A percentile compares a stretch with the other conserved stretches of the same genome.
These are phyloP conservation scores for Kickxella alabastrina DNA, from an alignment of 192 early-diverging fungal genomes.

Conservation along the genomic window DNA sequence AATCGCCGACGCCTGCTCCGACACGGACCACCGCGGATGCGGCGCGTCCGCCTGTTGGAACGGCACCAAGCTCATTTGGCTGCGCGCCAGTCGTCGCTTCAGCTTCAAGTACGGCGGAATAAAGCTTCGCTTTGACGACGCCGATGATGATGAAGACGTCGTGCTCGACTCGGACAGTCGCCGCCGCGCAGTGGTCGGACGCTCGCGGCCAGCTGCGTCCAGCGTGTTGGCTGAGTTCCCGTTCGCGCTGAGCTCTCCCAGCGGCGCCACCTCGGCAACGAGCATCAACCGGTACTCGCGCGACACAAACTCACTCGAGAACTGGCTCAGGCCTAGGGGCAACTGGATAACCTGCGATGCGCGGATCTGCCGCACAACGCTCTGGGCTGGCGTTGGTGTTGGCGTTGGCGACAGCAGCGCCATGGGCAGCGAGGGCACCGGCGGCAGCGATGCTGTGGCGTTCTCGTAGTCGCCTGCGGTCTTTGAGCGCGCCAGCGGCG, in stretches of 20 bases:
- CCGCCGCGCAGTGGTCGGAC: slow-evolving; percentile 2
- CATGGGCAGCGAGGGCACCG: neutral
- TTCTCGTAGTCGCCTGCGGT: neutral
- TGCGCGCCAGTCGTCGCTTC: neutral
- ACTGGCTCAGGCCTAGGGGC: slow-evolving; percentile 43
- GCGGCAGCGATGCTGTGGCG: neutral
- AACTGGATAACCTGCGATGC: slow-evolving; percentile 36
- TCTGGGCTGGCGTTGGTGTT: neutral
- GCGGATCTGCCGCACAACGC: slow-evolving; percentile 34
- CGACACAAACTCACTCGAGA: slow-evolving; percentile 42
- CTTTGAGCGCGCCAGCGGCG: neutral
- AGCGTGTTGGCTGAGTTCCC: slow-evolving; percentile 16
- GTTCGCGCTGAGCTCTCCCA: slow-evolving; percentile 9
- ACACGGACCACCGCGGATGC: slow-evolving; percentile 13
- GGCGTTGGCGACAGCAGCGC: neutral
- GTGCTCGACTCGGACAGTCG: neutral
- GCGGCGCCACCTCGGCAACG: slow-evolving; percentile 40
- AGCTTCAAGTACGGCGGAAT: neutral
- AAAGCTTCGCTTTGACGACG: neutral
- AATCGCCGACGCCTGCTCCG: slow-evolving; percentile 46
- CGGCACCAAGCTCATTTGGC: neutral
- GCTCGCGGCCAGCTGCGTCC: neutral
- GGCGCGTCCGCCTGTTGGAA: neutral
- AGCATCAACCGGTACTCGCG: slow-evolving; percentile 49
- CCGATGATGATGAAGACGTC: neutral